Evolutionary conservation across 495 filamentous ascomycete genomes (phyloP).

Genomic region (Penicillium taxi): DNA sequence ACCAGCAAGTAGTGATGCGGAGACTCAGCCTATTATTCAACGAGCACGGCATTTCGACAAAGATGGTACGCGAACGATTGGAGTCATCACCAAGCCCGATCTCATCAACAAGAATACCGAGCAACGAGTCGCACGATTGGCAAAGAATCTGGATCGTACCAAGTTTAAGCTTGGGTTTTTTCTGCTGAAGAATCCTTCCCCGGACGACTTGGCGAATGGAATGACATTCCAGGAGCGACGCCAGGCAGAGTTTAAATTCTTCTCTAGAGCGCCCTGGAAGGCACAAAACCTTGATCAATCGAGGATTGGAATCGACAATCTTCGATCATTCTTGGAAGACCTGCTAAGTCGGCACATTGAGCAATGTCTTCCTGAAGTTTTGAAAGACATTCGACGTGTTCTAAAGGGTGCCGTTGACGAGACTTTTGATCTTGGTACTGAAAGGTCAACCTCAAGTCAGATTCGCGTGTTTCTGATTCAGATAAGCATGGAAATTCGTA

Average conservation of each 20-base stretch:
- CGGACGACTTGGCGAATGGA: constrained; percentile 11
- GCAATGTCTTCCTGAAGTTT: constrained; percentile 19
- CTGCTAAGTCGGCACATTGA: constrained; percentile 23
- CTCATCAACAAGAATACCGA: constrained; percentile 30
- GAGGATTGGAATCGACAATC: constrained; percentile 17
- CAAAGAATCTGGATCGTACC: constrained; percentile 34
- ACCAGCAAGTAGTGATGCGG: constrained; percentile 43
- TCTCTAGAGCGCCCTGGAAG: constrained; percentile 15
- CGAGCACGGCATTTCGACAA: constrained; percentile 37
- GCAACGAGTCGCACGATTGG: constrained; percentile 23
- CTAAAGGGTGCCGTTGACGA: constrained; percentile 7
- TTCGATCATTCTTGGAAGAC: constrained; percentile 17
- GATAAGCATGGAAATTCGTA: constrained; percentile 11
- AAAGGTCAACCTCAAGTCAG: constrained; percentile 9
- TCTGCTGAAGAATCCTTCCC: constrained; percentile 33
- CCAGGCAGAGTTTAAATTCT: constrained; percentile 10
- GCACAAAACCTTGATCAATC: constrained; percentile 10
- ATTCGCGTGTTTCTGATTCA: constrained; percentile 17
- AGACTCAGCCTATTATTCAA: constrained; percentile 45
- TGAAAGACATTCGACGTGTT: constrained; percentile 10
- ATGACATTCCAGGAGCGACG: constrained; percentile 3
- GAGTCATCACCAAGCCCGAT: constrained; percentile 49
- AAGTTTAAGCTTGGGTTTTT: constrained; percentile 42
- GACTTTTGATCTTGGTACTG: constrained; percentile 9
- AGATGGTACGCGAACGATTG: constrained; percentile 42